These are phyloP conservation scores for Eremomyces bilateralis DNA, from an alignment of 495 filamentous ascomycete species.

Conservation along the genomic window DNA sequence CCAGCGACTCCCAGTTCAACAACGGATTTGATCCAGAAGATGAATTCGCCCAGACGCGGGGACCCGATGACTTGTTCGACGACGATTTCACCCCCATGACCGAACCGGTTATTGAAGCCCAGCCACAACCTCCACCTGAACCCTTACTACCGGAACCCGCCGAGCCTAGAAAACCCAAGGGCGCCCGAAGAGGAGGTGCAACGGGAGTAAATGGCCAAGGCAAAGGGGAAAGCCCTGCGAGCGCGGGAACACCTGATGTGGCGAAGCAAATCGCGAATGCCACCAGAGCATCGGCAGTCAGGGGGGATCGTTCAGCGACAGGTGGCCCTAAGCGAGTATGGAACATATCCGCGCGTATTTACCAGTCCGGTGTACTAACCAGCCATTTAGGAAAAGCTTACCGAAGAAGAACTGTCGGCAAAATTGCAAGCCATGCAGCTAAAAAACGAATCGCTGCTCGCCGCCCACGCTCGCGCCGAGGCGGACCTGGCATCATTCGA, in stretches of 20 bases:
- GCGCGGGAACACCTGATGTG: slow-evolving; percentile 2
- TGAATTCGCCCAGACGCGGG: slow-evolving; percentile 43
- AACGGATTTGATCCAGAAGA: too few relatives aligned
- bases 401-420: slow-evolving; percentile 40
- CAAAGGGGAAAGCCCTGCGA: too few relatives aligned
- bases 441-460: slow-evolving; percentile 32
- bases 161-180: background rate
- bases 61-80: slow-evolving; percentile 46
- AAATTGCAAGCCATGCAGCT: slow-evolving; percentile 36
- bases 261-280: slow-evolving; percentile 1
- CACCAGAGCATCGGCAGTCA: slow-evolving; percentile 27
- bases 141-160: background rate
- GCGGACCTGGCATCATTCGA: slow-evolving; percentile 46
- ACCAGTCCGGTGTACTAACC: too few relatives aligned
- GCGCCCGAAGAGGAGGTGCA: background rate
- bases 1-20: too few relatives aligned
- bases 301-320: slow-evolving; percentile 46
- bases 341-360: too few relatives aligned
- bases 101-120: slow-evolving; percentile 7
- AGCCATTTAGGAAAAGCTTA: slow-evolving; percentile 47
- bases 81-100: slow-evolving; percentile 47
- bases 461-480: slow-evolving; percentile 43
- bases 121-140: slow-evolving; percentile 1
- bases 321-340: slow-evolving; percentile 33
- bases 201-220: background rate